These are phyloP conservation scores for Megacollybia platyphylla DNA, from an alignment of 1,284 basidiomycete species.

Conservation along the genomic window DNA sequence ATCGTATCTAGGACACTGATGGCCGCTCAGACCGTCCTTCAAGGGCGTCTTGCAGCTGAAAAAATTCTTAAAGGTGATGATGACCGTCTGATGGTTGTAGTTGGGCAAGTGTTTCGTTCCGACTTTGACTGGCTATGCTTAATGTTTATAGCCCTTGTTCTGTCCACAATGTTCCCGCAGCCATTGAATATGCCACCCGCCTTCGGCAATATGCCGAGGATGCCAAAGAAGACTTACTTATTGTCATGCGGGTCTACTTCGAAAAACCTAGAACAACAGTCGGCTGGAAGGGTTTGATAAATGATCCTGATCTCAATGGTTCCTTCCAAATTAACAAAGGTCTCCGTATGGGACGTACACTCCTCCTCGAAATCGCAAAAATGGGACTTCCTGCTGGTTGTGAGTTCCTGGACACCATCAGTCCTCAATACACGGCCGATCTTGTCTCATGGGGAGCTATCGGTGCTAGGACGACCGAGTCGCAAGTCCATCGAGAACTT, in stretches of 20 bases:
- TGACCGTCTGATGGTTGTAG: constrained; percentile 81
- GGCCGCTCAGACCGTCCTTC: constrained; percentile 73
- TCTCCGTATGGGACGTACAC: constrained; percentile 78
- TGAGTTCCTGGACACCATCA: constrained; percentile 79
- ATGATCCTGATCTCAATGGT: constrained; percentile 80
- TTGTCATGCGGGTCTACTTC: constrained; percentile 96
- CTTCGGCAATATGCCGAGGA: constrained; percentile 73
- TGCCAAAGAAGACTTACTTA: constrained; percentile 80
- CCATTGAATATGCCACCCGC: constrained; percentile 72
- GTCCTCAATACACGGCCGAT: constrained; percentile 92
- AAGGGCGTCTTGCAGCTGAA: constrained; percentile 74
- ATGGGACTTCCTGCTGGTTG: constrained; percentile 80
- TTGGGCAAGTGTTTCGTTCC: constrained; percentile 39
- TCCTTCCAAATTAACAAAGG: constrained; percentile 95
- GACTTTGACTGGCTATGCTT: constrained; percentile 4
- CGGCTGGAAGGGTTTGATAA: constrained; percentile 98
- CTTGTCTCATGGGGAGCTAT: constrained; percentile 97
- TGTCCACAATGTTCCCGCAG: constrained; percentile 80
- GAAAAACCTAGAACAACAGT: constrained; percentile 95
- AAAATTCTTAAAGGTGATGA: constrained; percentile 75
- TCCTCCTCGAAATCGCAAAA: constrained; percentile 81
- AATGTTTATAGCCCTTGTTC: constrained; percentile 67
- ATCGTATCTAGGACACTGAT: constrained; percentile 37
- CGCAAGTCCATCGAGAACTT: constrained; percentile 88
- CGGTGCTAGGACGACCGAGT: constrained; percentile 92